Percentiles rank a stretch among this genome's conserved stretches.
Evolutionary conservation across 441 rosid genomes (phyloP).

Genomic region (Metrosideros polymorpha): DNA sequence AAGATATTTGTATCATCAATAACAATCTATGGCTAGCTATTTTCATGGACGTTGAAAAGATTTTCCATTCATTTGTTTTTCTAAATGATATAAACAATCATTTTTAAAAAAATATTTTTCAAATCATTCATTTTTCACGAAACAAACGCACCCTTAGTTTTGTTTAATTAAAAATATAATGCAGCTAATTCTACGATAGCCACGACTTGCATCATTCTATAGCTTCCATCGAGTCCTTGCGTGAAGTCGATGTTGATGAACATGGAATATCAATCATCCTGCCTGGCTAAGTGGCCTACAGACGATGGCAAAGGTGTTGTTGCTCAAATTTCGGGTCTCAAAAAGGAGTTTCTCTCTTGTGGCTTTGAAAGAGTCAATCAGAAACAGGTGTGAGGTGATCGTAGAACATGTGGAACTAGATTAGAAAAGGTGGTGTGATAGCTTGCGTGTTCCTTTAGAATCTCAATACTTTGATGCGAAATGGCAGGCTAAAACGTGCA

Average conservation of each 20-base stretch:
- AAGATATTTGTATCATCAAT: too few species aligned
- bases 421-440: neutral
- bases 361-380: neutral
- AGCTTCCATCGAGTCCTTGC: neutral
- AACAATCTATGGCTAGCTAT: too few species aligned
- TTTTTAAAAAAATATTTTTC: neutral
- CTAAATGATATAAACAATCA: fast-evolving
- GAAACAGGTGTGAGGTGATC: neutral
- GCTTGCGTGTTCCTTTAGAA: neutral
- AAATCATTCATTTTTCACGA: neutral
- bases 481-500: neutral
- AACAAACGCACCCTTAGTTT: neutral
- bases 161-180: neutral
- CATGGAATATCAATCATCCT: neutral
- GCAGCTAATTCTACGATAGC: neutral
- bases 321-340: neutral
- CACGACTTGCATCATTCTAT: neutral
- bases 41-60: too few species aligned
- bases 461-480: neutral
- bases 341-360: neutral
- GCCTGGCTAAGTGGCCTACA: neutral
- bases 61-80: neutral
- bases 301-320: neutral
- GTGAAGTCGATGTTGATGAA: neutral
- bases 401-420: neutral